Conservation (phyloP, 106 monocot species). For the Narthecium ossifragum region DNA sequence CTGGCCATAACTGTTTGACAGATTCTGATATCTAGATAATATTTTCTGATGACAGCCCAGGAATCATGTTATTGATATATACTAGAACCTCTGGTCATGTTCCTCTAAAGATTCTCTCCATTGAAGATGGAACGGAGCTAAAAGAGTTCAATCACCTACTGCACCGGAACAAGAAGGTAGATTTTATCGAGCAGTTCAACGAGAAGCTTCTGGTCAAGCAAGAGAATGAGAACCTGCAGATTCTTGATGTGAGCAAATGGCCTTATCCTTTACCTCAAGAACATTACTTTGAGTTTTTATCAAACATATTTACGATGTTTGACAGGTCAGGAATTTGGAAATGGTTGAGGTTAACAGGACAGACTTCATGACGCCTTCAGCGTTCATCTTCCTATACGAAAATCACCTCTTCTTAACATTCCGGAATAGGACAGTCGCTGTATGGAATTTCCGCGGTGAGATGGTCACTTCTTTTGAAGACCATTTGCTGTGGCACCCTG, state of each 20-base stretch:
- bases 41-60: slow-evolving; percentile 36
- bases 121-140: slow-evolving; percentile 63
- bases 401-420: slow-evolving; percentile 47
- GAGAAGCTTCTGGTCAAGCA: slow-evolving; percentile 82
- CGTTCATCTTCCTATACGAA: slow-evolving; percentile 50
- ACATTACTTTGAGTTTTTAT: neutral
- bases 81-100: slow-evolving; percentile 41
- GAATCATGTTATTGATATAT: slow-evolving; percentile 66
- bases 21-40: neutral
- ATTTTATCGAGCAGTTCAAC: slow-evolving; percentile 78
- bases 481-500: slow-evolving; percentile 80
- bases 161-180: slow-evolving; percentile 66
- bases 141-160: slow-evolving; percentile 60
- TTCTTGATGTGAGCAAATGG: slow-evolving; percentile 48
- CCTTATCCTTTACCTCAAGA: neutral
- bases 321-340: slow-evolving; percentile 40
- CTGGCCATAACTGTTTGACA: neutral
- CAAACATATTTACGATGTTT: neutral
- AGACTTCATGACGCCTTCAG: slow-evolving; percentile 49
- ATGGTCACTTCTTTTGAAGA: slow-evolving; percentile 50
- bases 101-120: slow-evolving; percentile 60
- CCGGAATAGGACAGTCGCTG: slow-evolving; percentile 35
- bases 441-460: slow-evolving; percentile 47
- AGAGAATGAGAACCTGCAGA: slow-evolving; percentile 79
- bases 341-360: slow-evolving; percentile 30